A percentile compares a stretch with the other conserved stretches of the same genome.
These are phyloP conservation scores for Sistotremastrum niveocremeum DNA, from an alignment of 768 basidiomycete species.

Conservation along the genomic window DNA sequence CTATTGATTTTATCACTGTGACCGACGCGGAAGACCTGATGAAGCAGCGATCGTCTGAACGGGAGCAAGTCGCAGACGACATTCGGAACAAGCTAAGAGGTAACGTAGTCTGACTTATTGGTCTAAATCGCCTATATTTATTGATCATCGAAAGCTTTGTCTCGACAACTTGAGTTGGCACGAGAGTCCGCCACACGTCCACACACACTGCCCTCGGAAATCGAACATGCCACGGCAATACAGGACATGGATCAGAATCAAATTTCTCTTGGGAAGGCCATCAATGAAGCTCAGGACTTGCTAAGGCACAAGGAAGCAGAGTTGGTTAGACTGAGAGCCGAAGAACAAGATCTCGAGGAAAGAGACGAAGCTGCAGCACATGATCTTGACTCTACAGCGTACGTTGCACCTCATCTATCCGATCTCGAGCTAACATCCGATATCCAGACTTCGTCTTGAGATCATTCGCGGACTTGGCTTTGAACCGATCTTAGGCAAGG, in stretches of 20 bases:
- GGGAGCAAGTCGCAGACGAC: slow-evolving; percentile 5
- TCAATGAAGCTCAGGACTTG: slow-evolving; percentile 56
- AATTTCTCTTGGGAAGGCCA: slow-evolving; percentile 57
- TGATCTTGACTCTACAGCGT: slow-evolving; percentile 59
- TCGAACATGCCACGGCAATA: slow-evolving; percentile 43
- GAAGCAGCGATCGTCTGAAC: slow-evolving; percentile 4
- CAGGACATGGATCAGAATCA: slow-evolving; percentile 53
- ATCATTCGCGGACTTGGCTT: slow-evolving; percentile 64
- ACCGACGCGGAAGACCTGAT: slow-evolving; percentile 8
- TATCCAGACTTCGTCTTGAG: slow-evolving; percentile 45
- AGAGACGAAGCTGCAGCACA: slow-evolving; percentile 66
- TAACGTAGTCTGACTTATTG: neutral
- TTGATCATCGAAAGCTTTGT: slow-evolving; percentile 34
- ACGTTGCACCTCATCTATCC: slow-evolving; percentile 17
- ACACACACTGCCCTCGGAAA: slow-evolving; percentile 50
- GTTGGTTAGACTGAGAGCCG: slow-evolving; percentile 53
- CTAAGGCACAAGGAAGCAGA: slow-evolving; percentile 59
- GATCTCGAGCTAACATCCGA: neutral
- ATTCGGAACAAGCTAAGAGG: slow-evolving; percentile 3
- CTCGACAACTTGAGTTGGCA: slow-evolving; percentile 52
- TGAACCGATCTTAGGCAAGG: slow-evolving; percentile 44
- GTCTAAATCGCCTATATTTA: neutral
- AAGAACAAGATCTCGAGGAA: slow-evolving; percentile 43
- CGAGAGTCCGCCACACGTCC: slow-evolving; percentile 60
- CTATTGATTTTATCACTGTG: slow-evolving; percentile 6